Base-by-base conservation (phyloP, 2,329 filamentous ascomycete genomes). In the Pseudomassariella vexata region DNA sequence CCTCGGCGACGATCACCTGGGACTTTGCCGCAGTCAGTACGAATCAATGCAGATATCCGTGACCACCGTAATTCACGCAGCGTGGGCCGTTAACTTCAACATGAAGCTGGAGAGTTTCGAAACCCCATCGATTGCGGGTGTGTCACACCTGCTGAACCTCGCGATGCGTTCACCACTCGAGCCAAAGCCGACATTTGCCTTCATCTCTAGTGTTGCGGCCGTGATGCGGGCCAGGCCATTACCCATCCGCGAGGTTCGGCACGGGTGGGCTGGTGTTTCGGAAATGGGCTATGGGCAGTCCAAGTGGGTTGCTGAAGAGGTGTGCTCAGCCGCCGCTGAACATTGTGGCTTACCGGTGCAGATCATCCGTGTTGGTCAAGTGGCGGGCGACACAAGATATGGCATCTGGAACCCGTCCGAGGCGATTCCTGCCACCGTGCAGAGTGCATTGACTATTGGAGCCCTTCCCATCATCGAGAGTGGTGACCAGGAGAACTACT, bases 21-120 rank as follows among this genome's bases (percentile, higher is more conserved):
- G 67, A 6, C 52, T 71, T n/a, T n/a, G n/a, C n/a, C n/a, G n/a
- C n/a, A n/a, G 2, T 33, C 42, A 3, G 7, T 30, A 0, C 42
- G 52, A 0, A 44, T 38, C 5, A 48, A 52, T 10, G 39, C 46
- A 2, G 44, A 50, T 4, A 38, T 65, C 2, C 32, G 38, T 70
- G 19, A 68, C 65, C 0, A 45, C 53, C 1, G 59, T 70, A 23
- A 63, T 73, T 16, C 68, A 74, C 50, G 59, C 58, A 22, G 67
- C 69, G 5, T 73, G 70, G 70, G 57, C 66, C 5, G 70, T 74
- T 23, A 75, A 74, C 49, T 75, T 75, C 53, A 73, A 67, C 39
- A 52, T 71, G 29, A 53, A 53, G 5, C 59, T 73, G 8, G 47
- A 50, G 10, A 66, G 59, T 15, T 73, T 74, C 42, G 69, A 72